Evolutionary conservation across 306 rosid genomes (phyloP), one percentile per base, ranked within the genome.

Genomic region (Sicyos edulis): DNA sequence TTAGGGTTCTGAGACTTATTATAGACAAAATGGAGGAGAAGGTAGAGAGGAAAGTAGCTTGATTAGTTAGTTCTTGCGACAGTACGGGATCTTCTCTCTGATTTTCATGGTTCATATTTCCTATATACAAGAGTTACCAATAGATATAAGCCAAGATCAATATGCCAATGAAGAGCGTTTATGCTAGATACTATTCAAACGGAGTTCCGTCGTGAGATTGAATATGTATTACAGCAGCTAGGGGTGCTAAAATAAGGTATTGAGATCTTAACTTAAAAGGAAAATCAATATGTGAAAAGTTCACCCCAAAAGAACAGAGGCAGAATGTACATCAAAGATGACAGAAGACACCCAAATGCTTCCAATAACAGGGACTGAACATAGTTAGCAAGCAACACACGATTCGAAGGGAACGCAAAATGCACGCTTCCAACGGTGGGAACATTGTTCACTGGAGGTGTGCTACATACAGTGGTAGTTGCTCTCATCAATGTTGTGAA

Each of bases 61-160:
- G 58, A 52, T 22, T 56, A 56, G 32, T 20, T 32, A 57, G 37
- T 57, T 57, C 63, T 57, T 57, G 17, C 8, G n/a, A 57, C 34
- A 22, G 63, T 22, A 22, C n/a, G 14, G 37, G n/a, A 57, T 57
- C 63, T 21, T 55, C 60, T 57, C n/a, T 24, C 63, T 16, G 10
- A 54, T 53, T 53, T 20, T 53, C 56, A 53, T 53, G 17, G 9
- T 53, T 17, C 24, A n/a, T 17, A 4, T n/a, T 2, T 10, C 58
- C 58, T n/a, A 54, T 54, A 17, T 54, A 54, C 58, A n/a, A 54
- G 58, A 54, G 58, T 54, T 54, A n/a, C 19, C 58, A 54, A 17
- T 22, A 15, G 37, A 57, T 22, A 22, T 22, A 57, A 57, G 63
- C 8, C 63, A 20, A 11, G 63, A 57, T 21, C 40, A 11, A 21